These are phyloP conservation scores for Dipodascopsis tothii DNA, from an alignment of 805 yeast genomes.

Conservation along the genomic window DNA sequence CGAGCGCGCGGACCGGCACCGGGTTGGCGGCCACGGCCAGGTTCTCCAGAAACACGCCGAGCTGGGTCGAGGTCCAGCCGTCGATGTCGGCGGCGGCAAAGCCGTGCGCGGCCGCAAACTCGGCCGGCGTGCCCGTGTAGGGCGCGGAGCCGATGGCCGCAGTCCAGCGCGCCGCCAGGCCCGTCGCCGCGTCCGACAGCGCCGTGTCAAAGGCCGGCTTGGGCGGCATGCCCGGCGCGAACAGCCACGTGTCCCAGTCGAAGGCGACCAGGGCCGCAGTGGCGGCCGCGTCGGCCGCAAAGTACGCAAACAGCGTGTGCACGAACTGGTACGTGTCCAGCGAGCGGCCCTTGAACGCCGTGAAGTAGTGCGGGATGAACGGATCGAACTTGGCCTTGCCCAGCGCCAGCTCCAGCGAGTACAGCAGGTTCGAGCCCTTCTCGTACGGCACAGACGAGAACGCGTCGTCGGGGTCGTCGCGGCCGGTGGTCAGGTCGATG, in stretches of 20 bases:
- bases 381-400: slow-evolving; percentile 54
- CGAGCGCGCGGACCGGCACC: slow-evolving; percentile 30
- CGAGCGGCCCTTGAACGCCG: slow-evolving; percentile 57
- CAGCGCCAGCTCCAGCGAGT: neutral
- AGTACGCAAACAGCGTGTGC: slow-evolving; percentile 66
- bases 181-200: slow-evolving; percentile 64
- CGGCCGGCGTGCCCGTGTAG: slow-evolving; percentile 17
- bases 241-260: slow-evolving; percentile 84
- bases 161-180: slow-evolving; percentile 61
- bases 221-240: slow-evolving; percentile 80
- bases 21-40: slow-evolving; percentile 42
- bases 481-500: neutral
- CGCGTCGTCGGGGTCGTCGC: slow-evolving; percentile 1
- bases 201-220: slow-evolving; percentile 73
- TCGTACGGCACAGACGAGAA: neutral
- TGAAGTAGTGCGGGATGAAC: slow-evolving; percentile 71
- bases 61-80: slow-evolving; percentile 63
- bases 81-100: slow-evolving; percentile 40
- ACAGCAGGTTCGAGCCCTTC: neutral
- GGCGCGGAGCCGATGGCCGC: slow-evolving; percentile 34
- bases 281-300: slow-evolving; percentile 34
- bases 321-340: slow-evolving; percentile 76
- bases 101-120: slow-evolving; percentile 33
- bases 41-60: slow-evolving; percentile 69
- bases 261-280: slow-evolving; percentile 43